phyloP scores from a whole-genome alignment of 345 rosid genomes.

The Murraya koenigii region DNA sequence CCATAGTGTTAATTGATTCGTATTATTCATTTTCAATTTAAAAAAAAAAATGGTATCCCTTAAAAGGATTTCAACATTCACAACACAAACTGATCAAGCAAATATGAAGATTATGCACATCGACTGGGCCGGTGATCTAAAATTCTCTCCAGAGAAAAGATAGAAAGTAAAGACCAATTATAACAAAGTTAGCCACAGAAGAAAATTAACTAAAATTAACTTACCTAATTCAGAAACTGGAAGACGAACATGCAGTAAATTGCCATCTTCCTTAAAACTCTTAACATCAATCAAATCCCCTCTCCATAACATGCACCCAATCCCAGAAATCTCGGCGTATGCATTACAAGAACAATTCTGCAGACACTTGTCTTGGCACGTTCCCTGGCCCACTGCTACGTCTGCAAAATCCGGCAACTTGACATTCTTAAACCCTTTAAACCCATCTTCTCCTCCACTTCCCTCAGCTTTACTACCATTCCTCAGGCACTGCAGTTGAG shows the following conservation, averaged over 20 bases:
- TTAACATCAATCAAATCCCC: conserved; percentile 53
- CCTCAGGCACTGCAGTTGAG: conserved; percentile 26
- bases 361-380: conserved; percentile 18
- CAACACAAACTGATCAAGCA: not conserved
- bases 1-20: not conserved
- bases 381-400: not conserved
- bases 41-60: too few species aligned
- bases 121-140: not conserved
- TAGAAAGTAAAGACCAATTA: conserved; percentile 6
- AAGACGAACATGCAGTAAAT: conserved; percentile 43
- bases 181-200: not conserved
- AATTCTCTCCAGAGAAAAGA: not conserved
- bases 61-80: not conserved
- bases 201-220: not conserved
- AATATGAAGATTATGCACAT: not conserved
- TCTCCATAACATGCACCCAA: conserved; percentile 64
- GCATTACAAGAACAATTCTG: conserved; percentile 65
- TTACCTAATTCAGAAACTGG: conserved; percentile 60
- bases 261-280: conserved; percentile 35
- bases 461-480: conserved; percentile 6
- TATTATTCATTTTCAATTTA: not conserved
- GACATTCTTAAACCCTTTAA: conserved; percentile 17
- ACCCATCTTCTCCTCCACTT: conserved; percentile 25
- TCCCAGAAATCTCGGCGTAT: conserved; percentile 33
- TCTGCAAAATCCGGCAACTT: conserved; percentile 44